Conservation (phyloP, 78 protist genomes). For the Paulinella micropora region DNA sequence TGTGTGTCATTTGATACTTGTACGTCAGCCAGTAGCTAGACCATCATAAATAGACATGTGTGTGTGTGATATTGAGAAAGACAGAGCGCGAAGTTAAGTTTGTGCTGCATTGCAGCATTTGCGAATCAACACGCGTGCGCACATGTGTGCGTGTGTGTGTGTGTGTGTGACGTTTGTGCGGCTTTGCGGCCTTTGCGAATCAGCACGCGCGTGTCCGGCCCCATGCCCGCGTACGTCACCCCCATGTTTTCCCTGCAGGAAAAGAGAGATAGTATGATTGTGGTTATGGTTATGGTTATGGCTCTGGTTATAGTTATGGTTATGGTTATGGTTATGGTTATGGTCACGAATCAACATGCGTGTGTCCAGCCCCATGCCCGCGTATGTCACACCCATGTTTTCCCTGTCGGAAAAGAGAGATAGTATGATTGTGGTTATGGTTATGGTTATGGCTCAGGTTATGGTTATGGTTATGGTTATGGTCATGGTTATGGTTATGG, state of each 20-base stretch:
- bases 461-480: too few species aligned
- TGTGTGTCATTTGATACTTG: too few species aligned
- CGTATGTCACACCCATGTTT: slow-evolving; percentile 65
- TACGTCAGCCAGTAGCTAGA: too few species aligned
- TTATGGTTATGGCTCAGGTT: too few species aligned
- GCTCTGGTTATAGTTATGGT: too few species aligned
- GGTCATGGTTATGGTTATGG: too few species aligned
- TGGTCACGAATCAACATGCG: slow-evolving; percentile 61
- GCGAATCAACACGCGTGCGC: neutral
- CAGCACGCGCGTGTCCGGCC: slow-evolving; percentile 81
- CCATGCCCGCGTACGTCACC: slow-evolving; percentile 48
- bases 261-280: too few species aligned
- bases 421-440: too few species aligned
- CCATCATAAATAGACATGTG: neutral
- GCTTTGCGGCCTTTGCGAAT: slow-evolving; percentile 71
- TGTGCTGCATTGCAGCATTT: neutral
- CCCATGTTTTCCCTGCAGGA: slow-evolving; percentile 40
- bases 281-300: too few species aligned
- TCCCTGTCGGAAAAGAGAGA: neutral
- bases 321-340: too few species aligned
- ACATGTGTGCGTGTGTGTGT: too few species aligned
- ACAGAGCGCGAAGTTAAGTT: neutral
- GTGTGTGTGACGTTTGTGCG: slow-evolving; percentile 74
- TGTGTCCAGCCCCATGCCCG: slow-evolving; percentile 66
- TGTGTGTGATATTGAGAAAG: neutral